A percentile compares a stretch with the other conserved stretches of the same genome.
Evolutionary conservation across 441 rosid species (phyloP).

Genomic region (Pelargonium cotyledonis): DNA sequence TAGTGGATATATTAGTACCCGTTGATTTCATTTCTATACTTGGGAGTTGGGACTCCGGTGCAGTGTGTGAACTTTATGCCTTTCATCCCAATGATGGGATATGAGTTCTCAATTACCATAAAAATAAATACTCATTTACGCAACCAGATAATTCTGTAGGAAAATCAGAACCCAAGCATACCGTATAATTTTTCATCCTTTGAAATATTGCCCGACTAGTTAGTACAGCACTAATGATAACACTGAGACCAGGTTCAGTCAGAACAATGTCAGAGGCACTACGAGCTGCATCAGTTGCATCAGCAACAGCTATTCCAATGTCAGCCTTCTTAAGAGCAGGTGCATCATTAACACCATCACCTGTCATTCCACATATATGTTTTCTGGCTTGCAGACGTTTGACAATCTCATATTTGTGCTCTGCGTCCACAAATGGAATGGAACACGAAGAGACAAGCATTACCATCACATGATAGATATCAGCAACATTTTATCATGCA

Average conservation of each 20-base stretch:
- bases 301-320: constrained; percentile 56
- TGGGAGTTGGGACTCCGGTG: background rate
- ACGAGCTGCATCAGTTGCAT: constrained; percentile 54
- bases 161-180: constrained; percentile 13
- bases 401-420: constrained; percentile 51
- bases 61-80: background rate
- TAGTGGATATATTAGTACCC: background rate
- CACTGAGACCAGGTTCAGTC: constrained; percentile 51
- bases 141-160: no score
- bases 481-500: background rate
- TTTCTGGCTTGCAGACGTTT: constrained; percentile 51
- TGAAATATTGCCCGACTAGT: constrained; percentile 49
- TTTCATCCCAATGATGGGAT: no score
- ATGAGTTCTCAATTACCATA: no score
- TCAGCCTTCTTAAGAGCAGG: constrained; percentile 56
- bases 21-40: background rate
- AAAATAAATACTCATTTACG: no score
- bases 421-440: constrained; percentile 16
- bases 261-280: constrained; percentile 51
- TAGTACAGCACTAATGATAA: constrained; percentile 46
- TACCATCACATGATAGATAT: no score
- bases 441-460: background rate
- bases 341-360: constrained; percentile 50
- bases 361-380: constrained; percentile 55
- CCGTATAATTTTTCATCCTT: constrained; percentile 55